Percentiles rank a stretch among this genome's conserved stretches.
Conservation (phyloP, 306 rosid species). For the Quillaja saponaria region DNA sequence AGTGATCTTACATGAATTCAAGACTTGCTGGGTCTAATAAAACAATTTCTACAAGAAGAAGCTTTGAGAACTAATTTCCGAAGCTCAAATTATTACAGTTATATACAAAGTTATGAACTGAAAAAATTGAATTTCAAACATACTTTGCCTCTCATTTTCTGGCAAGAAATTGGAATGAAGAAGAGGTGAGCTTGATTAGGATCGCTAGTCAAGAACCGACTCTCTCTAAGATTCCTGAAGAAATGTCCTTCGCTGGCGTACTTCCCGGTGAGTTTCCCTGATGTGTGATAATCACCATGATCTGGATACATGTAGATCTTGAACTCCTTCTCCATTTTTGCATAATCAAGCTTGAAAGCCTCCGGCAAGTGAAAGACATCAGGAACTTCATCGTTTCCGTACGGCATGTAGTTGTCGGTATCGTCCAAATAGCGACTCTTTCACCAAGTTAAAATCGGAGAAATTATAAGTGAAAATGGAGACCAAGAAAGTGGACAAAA, state of each 20-base stretch:
- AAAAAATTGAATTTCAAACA: background rate
- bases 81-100: too few species aligned
- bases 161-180: constrained; percentile 39
- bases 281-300: constrained; percentile 31
- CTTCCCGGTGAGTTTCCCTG: constrained; percentile 30
- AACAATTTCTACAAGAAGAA: too few species aligned
- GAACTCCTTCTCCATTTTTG: constrained; percentile 32
- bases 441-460: too few species aligned
- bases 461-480: too few species aligned
- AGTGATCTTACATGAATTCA: too few species aligned
- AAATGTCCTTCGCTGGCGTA: constrained; percentile 35
- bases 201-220: constrained; percentile 25
- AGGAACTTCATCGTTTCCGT: too few species aligned
- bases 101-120: too few species aligned
- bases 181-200: constrained; percentile 37
- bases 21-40: too few species aligned
- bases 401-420: too few species aligned
- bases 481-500: too few species aligned
- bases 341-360: constrained; percentile 18
- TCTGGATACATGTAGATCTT: constrained; percentile 39
- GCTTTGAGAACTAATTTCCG: too few species aligned
- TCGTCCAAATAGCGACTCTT: too few species aligned
- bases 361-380: constrained; percentile 22
- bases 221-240: constrained; percentile 40
- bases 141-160: constrained; percentile 39